Conservation (phyloP, 176 grass and related monocot species). For the Aegilops tauschii region DNA sequence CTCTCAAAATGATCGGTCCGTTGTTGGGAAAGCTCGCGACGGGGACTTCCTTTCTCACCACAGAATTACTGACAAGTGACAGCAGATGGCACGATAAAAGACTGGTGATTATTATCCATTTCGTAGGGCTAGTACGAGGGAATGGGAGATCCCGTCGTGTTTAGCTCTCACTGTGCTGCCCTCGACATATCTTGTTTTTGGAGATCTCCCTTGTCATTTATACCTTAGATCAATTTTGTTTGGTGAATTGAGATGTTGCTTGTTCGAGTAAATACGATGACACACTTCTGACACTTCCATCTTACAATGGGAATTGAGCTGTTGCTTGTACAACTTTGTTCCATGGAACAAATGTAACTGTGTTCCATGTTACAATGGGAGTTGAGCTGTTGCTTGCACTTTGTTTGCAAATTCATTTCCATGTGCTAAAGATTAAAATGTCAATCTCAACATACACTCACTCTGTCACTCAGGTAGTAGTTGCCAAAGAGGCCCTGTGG, state of each 20-base stretch:
- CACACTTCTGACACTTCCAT: neutral
- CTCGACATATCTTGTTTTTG: slow-evolving; percentile 22
- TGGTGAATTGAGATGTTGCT: neutral
- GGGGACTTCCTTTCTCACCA: neutral
- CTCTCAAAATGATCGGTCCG: slow-evolving; percentile 70
- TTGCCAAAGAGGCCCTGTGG: neutral
- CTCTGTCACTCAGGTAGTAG: neutral
- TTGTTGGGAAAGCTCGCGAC: neutral
- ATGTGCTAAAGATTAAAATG: neutral
- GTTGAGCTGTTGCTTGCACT: no score
- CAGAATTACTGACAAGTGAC: neutral
- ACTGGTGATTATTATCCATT: neutral
- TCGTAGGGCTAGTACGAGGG: neutral
- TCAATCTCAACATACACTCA: neutral
- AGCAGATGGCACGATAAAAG: slow-evolving; percentile 4
- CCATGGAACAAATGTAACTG: neutral
- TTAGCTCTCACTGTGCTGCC: slow-evolving; percentile 9
- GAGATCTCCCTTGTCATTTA: neutral
- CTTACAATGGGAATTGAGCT: neutral
- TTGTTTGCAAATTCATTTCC: neutral
- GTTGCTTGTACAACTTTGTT: neutral
- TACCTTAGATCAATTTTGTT: slow-evolving; percentile 20
- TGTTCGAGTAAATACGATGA: slow-evolving; percentile 33
- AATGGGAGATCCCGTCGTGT: neutral
- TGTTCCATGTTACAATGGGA: no score